A percentile compares a stretch with the other conserved stretches of the same genome.
phyloP scores from a whole-genome alignment of 1,284 basidiomycete species.

The Microbotryum silenes-acaulis region DNA sequence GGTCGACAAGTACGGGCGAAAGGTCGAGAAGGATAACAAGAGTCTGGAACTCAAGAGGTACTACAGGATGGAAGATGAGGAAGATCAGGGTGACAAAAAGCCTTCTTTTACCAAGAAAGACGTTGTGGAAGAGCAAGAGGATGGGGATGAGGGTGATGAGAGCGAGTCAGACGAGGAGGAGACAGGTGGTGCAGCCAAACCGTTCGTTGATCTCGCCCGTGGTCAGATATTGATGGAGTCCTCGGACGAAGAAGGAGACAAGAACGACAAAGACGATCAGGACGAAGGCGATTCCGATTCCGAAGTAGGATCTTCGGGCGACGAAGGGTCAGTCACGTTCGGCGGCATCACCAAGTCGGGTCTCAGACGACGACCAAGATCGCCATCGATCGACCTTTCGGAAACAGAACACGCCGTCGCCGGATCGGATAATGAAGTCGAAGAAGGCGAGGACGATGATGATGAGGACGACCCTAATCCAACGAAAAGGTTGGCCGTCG shows the following conservation, averaged over 20 bases:
- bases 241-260: conserved; percentile 47
- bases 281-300: conserved; percentile 33
- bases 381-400: conserved; percentile 31
- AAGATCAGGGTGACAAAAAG: conserved; percentile 41
- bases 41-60: conserved; percentile 71
- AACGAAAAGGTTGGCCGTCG: conserved; percentile 73
- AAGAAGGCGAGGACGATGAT: conserved; percentile 41
- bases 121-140: conserved; percentile 9
- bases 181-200: conserved; percentile 37
- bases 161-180: conserved; percentile 36
- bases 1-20: conserved; percentile 88
- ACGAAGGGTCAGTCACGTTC: conserved; percentile 24
- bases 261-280: conserved; percentile 56
- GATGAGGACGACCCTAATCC: conserved; percentile 40
- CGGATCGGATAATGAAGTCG: conserved; percentile 36
- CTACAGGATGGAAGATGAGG: conserved; percentile 58
- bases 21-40: conserved; percentile 59
- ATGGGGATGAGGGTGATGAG: conserved; percentile 36
- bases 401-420: conserved; percentile 24
- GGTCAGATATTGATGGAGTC: conserved; percentile 78
- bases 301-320: conserved; percentile 22
- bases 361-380: conserved; percentile 14
- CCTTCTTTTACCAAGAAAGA: conserved; percentile 46
- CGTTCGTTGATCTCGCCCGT: conserved; percentile 73
- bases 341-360: conserved; percentile 5